Evolutionary conservation across 2,329 filamentous ascomycete species (phyloP).

Genomic region (Diaporthe sp.): DNA sequence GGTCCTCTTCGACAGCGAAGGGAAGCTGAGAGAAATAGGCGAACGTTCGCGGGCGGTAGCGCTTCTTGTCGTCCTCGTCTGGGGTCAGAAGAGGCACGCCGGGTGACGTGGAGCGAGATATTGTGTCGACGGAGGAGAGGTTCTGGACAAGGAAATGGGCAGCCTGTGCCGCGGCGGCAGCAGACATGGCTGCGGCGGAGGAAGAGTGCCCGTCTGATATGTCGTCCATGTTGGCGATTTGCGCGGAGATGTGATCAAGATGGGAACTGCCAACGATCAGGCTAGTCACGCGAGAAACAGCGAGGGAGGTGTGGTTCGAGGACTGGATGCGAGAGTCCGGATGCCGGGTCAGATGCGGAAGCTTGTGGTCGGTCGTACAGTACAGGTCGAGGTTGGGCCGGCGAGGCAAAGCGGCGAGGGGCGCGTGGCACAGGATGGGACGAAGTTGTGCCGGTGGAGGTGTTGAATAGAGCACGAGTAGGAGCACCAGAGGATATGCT

Average conservation of each 20-base stretch:
- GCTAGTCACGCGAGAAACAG: background rate
- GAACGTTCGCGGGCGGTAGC: slow-evolving; percentile 90
- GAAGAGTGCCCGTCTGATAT: slow-evolving; percentile 45
- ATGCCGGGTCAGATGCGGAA: slow-evolving; percentile 29
- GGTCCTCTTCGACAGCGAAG: slow-evolving; percentile 86
- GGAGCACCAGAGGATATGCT: background rate
- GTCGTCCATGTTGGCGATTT: slow-evolving; percentile 52
- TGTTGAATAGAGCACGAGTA: background rate
- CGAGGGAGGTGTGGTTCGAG: background rate
- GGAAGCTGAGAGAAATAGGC: slow-evolving; percentile 93
- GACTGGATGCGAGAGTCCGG: background rate
- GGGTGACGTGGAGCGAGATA: slow-evolving; percentile 89
- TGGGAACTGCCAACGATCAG: background rate
- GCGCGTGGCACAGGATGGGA: background rate
- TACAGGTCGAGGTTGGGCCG: slow-evolving; percentile 21
- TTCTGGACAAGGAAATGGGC: slow-evolving; percentile 55
- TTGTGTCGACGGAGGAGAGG: slow-evolving; percentile 71
- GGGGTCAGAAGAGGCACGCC: slow-evolving; percentile 69
- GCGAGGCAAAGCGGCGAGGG: background rate
- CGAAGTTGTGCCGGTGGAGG: background rate
- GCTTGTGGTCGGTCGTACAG: slow-evolving; percentile 26
- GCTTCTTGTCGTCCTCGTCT: slow-evolving; percentile 68
- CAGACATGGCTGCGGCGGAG: slow-evolving; percentile 52
- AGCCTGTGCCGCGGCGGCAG: slow-evolving; percentile 53
- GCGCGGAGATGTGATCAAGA: slow-evolving; percentile 1